Conservation (phyloP, 176 grass and related monocot species). For the Carex scoparia region DNA sequence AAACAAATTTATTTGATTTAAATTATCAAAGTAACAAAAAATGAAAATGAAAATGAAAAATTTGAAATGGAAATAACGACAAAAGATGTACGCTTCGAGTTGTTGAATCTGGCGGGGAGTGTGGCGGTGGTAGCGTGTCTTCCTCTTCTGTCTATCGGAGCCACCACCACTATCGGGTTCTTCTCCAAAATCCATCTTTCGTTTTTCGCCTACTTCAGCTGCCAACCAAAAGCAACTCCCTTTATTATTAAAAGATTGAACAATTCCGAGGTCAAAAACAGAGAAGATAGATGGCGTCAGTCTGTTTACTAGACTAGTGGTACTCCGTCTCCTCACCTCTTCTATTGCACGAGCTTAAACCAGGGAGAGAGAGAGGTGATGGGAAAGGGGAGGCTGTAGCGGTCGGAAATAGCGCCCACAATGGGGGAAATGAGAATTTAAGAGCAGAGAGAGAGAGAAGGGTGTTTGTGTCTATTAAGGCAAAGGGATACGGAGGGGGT, state of each 20-base stretch:
- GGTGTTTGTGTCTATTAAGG: not conserved
- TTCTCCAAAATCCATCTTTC: constrained; percentile 78
- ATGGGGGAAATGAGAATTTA: not conserved
- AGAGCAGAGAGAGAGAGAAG: not conserved
- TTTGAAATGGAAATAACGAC: not conserved
- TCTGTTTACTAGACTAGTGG: not conserved
- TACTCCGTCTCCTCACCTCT: not conserved
- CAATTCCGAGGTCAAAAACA: constrained; percentile 13
- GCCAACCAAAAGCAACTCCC: not conserved
- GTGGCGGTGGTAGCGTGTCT: constrained; percentile 94
- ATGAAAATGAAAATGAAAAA: not conserved
- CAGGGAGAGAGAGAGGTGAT: not conserved
- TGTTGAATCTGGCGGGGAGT: constrained; percentile 97
- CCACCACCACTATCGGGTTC: constrained; percentile 40
- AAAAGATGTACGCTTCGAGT: constrained; percentile 64
- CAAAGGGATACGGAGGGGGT: not conserved
- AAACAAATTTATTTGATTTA: not conserved
- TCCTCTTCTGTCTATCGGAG: constrained; percentile 54
- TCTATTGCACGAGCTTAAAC: not conserved
- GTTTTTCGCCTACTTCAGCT: not conserved
- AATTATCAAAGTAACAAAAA: not conserved
- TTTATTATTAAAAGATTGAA: not conserved
- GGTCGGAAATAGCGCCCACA: not conserved
- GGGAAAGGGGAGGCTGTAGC: not conserved
- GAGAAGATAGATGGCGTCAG: not conserved